Percentiles rank a stretch among this genome's conserved stretches.
These are phyloP conservation scores for Boletales sp. DNA, from an alignment of 768 basidiomycete species.

Conservation along the genomic window DNA sequence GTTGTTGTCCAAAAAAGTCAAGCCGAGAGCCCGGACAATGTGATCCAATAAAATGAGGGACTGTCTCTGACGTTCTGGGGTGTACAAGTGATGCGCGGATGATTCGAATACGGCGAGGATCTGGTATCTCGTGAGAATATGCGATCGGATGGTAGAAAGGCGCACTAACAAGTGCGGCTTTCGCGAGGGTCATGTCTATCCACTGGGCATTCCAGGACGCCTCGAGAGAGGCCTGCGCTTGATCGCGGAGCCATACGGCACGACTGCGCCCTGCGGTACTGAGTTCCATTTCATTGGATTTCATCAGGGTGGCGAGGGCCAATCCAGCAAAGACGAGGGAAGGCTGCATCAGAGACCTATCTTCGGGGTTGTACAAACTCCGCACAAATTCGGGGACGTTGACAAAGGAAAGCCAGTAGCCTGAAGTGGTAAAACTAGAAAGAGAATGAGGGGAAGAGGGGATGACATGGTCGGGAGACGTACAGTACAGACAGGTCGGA, in stretches of 20 bases:
- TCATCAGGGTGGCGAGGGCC: slow-evolving; percentile 69
- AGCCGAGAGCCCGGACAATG: slow-evolving; percentile 52
- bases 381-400: slow-evolving; percentile 53
- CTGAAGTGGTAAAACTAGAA: slow-evolving; percentile 59
- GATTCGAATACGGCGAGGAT: slow-evolving; percentile 76
- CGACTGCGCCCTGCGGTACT: slow-evolving; percentile 50
- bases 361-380: slow-evolving; percentile 48
- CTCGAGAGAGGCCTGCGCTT: slow-evolving; percentile 54
- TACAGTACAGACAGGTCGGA: slow-evolving; percentile 53
- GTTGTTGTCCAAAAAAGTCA: slow-evolving; percentile 54
- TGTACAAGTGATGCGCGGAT: slow-evolving; percentile 67
- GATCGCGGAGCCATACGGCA: slow-evolving; percentile 55
- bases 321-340: slow-evolving; percentile 65
- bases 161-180: slow-evolving; percentile 62
- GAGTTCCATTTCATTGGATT: slow-evolving; percentile 63
- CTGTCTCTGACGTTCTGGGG: slow-evolving; percentile 47
- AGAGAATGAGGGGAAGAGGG: slow-evolving; percentile 5
- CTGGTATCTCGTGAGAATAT: slow-evolving; percentile 34
- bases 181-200: slow-evolving; percentile 63
- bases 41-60: slow-evolving; percentile 61
- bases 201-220: slow-evolving; percentile 47
- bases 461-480: slow-evolving; percentile 15
- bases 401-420: slow-evolving; percentile 68
- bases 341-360: slow-evolving; percentile 60
- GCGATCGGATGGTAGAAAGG: not conserved